A percentile compares a stretch with the other conserved stretches of the same genome.
Evolutionary conservation across 257 asterid genomes (phyloP).

Genomic region (Anisodus acutangulus): DNA sequence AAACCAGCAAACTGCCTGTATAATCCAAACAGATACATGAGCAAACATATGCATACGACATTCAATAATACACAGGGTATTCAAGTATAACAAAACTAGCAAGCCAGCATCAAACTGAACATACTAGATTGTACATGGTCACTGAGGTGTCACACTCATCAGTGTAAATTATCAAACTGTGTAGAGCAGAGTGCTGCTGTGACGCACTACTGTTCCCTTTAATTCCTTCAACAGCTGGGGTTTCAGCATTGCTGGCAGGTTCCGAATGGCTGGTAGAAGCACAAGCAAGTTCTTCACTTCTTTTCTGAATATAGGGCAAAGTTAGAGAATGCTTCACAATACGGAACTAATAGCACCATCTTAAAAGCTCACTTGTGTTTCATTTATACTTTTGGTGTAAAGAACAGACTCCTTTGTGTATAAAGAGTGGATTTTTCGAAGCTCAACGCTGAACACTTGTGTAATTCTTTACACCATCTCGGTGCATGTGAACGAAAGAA

Average conservation of each 20-base stretch:
- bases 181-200: constrained; percentile 40
- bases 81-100: constrained; percentile 4
- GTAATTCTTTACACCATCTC: too few species aligned
- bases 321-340: background rate
- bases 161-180: constrained; percentile 48
- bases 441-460: too few species aligned
- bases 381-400: too few species aligned
- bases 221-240: constrained; percentile 46
- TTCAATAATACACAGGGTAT: background rate
- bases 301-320: constrained; percentile 51
- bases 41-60: background rate
- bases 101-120: constrained; percentile 33
- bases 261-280: constrained; percentile 59
- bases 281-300: constrained; percentile 56
- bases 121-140: constrained; percentile 65
- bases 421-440: too few species aligned
- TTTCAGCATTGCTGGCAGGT: constrained; percentile 47
- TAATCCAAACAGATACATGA: constrained; percentile 30
- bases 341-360: background rate
- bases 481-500: too few species aligned
- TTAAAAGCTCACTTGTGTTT: too few species aligned
- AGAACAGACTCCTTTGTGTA: too few species aligned
- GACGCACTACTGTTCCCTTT: constrained; percentile 45
- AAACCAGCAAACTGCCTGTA: constrained; percentile 85
- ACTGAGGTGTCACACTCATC: constrained; percentile 64